Base-by-base conservation (phyloP, 345 rosid species). In the Acer yangbiense region DNA sequence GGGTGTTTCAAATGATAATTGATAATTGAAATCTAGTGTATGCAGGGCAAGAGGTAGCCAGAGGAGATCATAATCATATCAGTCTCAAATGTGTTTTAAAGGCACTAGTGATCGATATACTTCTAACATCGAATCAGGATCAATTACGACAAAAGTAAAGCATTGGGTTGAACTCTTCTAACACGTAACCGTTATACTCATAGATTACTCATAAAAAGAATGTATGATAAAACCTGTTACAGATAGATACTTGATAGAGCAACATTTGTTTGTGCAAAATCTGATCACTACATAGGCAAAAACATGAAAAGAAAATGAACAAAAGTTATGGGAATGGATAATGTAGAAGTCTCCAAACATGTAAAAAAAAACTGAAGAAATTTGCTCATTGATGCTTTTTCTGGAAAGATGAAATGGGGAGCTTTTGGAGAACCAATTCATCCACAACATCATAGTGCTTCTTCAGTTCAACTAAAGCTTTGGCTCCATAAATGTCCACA, bases 361-460 rank as follows among this genome's bases (percentile, higher is more conserved):
- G 12, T 46, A 9, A n/a, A 23, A 14, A 23, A 29, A 48, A 13
- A 7, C 12, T n/a, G 27, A 10, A 12, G 50, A 20, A 21, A 7
- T 43, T 35, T 4, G 6, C 57, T 73, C 77, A 65, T 73, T 23
- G 71, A 25, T 84, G 84, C 75, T 73, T 82, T 79, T 73, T 82
- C 32, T 77, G 65, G 65, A 80, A 25, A 57, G 68, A 12, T 0
- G 74, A 32, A 18, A 74, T 66, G 20, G 85, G 87, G 18, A 86
- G 23, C 32, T 84, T 86, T 9, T 76, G 83, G 21, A 76, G 75
- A 58, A 77, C 35, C 77, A 78, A 76, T 67, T 84, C 83, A 63
- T 86, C 87, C 77, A 86, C n/a, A 7, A 76, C 81, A 4, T 82
- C 83, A 46, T 75, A 84, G 46, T 82, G 86, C 77, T 84, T 82